Conservation (phyloP, 306 rosid species). For the Abrus pulchellus region DNA sequence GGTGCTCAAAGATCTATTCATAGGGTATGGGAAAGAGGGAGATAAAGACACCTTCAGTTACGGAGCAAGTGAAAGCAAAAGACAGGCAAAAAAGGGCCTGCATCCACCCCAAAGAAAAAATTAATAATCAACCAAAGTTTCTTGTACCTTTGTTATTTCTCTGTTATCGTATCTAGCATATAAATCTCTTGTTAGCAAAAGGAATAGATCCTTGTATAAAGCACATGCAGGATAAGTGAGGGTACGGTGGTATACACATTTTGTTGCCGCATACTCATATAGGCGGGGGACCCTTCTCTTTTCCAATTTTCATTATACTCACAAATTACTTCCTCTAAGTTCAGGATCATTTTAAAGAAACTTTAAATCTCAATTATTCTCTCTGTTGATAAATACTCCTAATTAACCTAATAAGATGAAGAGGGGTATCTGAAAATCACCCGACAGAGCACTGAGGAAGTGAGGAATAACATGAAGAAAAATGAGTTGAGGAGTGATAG, state of each 20-base stretch:
- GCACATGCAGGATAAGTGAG: constrained; percentile 9
- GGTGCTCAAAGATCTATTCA: constrained; percentile 58
- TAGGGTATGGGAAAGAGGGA: constrained; percentile 61
- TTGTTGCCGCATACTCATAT: constrained; percentile 37
- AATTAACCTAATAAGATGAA: constrained; percentile 30
- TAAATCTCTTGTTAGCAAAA: constrained; percentile 45
- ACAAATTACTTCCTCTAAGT: not conserved
- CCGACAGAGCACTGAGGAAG: constrained; percentile 49
- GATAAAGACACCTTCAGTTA: constrained; percentile 64
- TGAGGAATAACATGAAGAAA: constrained; percentile 56
- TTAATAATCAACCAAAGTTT: constrained; percentile 32
- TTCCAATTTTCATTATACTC: constrained; percentile 1
- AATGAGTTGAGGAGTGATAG: constrained; percentile 35
- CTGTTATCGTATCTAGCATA: constrained; percentile 41
- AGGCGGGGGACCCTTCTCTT: constrained; percentile 24
- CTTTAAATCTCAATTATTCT: too few species aligned
- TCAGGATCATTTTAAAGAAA: not conserved
- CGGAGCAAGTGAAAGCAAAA: constrained; percentile 63
- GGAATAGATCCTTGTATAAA: constrained; percentile 43
- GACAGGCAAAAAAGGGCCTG: constrained; percentile 44
- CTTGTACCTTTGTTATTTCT: constrained; percentile 39
- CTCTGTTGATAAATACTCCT: constrained; percentile 28
- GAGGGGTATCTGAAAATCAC: constrained; percentile 51
- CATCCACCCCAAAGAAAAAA: constrained; percentile 45
- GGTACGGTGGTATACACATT: constrained; percentile 30